Percentiles rank a stretch among this genome's conserved stretches.
These are phyloP conservation scores for Lactarius tabidus DNA, from an alignment of 768 basidiomycete species.

Conservation along the genomic window DNA sequence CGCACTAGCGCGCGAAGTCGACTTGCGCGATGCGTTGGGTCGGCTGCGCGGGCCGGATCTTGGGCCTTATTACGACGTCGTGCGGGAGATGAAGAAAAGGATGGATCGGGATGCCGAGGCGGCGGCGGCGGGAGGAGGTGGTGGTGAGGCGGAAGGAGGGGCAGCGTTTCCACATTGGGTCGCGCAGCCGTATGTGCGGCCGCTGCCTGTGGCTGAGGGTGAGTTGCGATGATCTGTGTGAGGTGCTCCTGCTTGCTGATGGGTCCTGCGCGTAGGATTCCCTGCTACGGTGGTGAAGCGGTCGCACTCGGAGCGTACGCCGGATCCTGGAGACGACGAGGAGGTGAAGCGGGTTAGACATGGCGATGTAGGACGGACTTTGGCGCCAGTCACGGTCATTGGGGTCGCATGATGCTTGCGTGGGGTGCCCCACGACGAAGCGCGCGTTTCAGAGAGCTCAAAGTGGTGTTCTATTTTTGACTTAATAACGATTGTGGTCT, in stretches of 20 bases:
- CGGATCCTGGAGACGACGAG: neutral
- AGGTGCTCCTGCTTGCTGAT: neutral
- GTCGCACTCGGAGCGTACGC: neutral
- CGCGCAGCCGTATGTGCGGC: constrained; percentile 66
- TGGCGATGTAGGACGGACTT: neutral
- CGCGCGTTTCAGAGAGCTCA: too few species aligned
- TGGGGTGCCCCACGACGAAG: too few species aligned
- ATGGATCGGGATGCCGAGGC: constrained; percentile 51
- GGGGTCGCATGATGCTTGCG: constrained; percentile 2
- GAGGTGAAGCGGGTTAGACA: constrained; percentile 10
- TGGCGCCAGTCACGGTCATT: neutral
- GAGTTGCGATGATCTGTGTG: neutral
- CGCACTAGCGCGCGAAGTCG: constrained; percentile 58
- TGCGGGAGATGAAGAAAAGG: constrained; percentile 53
- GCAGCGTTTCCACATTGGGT: constrained; percentile 62
- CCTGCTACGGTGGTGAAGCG: neutral
- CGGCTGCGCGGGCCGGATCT: constrained; percentile 33
- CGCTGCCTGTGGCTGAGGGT: constrained; percentile 25
- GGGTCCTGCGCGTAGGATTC: neutral
- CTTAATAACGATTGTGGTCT: too few species aligned
- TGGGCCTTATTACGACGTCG: constrained; percentile 46
- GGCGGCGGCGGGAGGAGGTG: too few species aligned
- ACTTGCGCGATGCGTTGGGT: constrained; percentile 72
- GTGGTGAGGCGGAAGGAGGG: constrained; percentile 43
- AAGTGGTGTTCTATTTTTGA: too few species aligned